phyloP scores from a whole-genome alignment of 2,329 filamentous ascomycete genomes.

The Fusarium sp. region DNA sequence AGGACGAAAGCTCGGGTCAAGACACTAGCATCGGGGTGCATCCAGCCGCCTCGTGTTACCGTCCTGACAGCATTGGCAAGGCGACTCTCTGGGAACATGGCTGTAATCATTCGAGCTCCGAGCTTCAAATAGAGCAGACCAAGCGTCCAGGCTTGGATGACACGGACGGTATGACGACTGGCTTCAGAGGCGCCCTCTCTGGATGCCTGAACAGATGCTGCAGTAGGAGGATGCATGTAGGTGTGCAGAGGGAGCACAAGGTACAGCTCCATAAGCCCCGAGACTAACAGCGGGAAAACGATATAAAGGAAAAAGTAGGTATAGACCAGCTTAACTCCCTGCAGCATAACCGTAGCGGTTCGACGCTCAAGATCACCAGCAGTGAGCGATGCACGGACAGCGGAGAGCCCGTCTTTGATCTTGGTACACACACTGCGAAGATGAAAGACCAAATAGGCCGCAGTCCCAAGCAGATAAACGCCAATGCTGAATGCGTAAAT shows the following conservation, averaged over 20 bases:
- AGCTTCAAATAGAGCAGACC: constrained; percentile 92
- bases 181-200: constrained; percentile 42
- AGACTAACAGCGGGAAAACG: constrained; percentile 84
- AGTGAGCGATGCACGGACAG: constrained; percentile 39
- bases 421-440: constrained; percentile 54
- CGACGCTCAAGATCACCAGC: constrained; percentile 40
- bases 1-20: constrained; percentile 90
- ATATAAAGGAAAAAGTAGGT: constrained; percentile 79
- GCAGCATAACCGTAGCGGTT: constrained; percentile 47
- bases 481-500: constrained; percentile 96
- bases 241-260: constrained; percentile 88
- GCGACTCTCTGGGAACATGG: constrained; percentile 75
- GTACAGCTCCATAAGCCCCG: constrained; percentile 87
- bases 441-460: constrained; percentile 71
- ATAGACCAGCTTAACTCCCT: constrained; percentile 70
- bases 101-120: constrained; percentile 73
- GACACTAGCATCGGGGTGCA: constrained; percentile 80
- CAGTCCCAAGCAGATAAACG: constrained; percentile 80
- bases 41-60: constrained; percentile 79
- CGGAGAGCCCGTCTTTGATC: constrained; percentile 48
- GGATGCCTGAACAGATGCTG: constrained; percentile 46
- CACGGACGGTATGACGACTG: constrained; percentile 76
- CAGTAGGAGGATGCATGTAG: constrained; percentile 66
- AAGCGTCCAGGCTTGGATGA: constrained; percentile 94
- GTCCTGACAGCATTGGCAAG: constrained; percentile 79